Evolutionary conservation across 2,329 filamentous ascomycete species (phyloP).

Genomic region (Fonsecaea monophora): DNA sequence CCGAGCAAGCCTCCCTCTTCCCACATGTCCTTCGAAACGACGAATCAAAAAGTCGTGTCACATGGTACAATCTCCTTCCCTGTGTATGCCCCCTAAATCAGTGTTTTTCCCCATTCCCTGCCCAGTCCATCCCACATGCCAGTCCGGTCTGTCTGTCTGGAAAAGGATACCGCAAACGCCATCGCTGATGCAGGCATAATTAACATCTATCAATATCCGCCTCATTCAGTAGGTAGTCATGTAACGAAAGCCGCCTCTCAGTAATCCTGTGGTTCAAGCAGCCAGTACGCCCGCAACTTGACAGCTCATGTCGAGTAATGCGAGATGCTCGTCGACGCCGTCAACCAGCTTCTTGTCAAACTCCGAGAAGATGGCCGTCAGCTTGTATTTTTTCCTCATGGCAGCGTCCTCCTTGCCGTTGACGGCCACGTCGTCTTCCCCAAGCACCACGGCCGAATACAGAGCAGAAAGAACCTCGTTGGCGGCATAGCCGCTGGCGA

Average conservation of each 20-base stretch:
- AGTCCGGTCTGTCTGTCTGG: no score
- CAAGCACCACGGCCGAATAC: conserved; percentile 81
- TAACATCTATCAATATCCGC: not conserved
- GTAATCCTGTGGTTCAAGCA: not conserved
- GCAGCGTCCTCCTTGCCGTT: not conserved
- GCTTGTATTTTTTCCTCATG: conserved; percentile 87
- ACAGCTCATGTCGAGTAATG: conserved; percentile 82
- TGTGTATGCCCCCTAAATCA: no score
- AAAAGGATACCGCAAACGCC: conserved; percentile 6
- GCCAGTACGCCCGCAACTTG: conserved; percentile 68
- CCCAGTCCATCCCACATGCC: no score
- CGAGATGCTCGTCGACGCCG: conserved; percentile 92
- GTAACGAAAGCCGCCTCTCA: not conserved
- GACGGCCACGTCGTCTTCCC: conserved; percentile 70
- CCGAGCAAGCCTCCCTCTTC: no score
- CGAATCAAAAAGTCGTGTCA: no score
- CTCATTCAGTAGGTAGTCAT: not conserved
- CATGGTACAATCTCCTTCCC: no score
- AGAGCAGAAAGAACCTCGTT: conserved; percentile 84
- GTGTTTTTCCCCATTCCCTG: not conserved
- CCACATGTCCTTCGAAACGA: no score
- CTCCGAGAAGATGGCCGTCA: conserved; percentile 88
- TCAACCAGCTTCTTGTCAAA: conserved; percentile 93
- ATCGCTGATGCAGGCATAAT: conserved; percentile 16
- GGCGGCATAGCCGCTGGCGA: conserved; percentile 97